Base-by-base conservation (phyloP, 2,329 filamentous ascomycete species). In the Colletotrichum cuscutae region DNA sequence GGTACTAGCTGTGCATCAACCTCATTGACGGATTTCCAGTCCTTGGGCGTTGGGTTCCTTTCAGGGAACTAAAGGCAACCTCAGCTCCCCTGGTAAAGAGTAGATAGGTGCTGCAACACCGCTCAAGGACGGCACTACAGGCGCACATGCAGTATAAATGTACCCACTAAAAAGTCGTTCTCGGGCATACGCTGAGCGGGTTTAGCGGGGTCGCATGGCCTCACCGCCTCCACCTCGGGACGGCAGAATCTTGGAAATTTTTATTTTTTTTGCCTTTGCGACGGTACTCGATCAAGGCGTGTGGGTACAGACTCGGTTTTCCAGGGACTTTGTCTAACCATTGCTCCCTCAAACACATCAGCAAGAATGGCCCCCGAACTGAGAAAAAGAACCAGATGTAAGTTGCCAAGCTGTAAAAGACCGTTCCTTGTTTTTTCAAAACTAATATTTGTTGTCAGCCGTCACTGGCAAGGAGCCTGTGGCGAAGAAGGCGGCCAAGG, bases 291-390 rank as follows among this genome's bases (percentile, higher is more conserved):
- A 49, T 22, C 35, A 49, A 19, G 15, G 37, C 15, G 37, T 32
- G 46, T 58, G 46, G 56, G 56, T 59, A n/a, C 52, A 12, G 46
- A 30, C 15, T 30, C 13, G 69, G 37, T 62, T 54, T 72, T 53
- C 58, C 65, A 67, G 53, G 61, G 68, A 60, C 54, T 58, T 42
- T 19, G 63, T n/a, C 7, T 49, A 11, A 68, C 66, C 54, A 32
- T 37, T 73, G 46, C 46, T 28, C 56, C 53, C 35, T 28, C 37
- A 69, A 54, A 54, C 69, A 60, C 65, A 71, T 68, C 58, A 35
- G 52, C 58, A 63, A 76, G 74, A 79, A 88, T 88, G 86, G 84
- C 85, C 46, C 84, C 84, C 75, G 83, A 85, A 80, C 78, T 86
- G 61, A 84, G 84, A 60, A 77, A 79, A 69, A 85, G 79, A 63